A percentile compares a stretch with the other conserved stretches of the same genome.
Evolutionary conservation across 805 yeast genomes (phyloP).

Genomic region (Clavispora santaluciae): DNA sequence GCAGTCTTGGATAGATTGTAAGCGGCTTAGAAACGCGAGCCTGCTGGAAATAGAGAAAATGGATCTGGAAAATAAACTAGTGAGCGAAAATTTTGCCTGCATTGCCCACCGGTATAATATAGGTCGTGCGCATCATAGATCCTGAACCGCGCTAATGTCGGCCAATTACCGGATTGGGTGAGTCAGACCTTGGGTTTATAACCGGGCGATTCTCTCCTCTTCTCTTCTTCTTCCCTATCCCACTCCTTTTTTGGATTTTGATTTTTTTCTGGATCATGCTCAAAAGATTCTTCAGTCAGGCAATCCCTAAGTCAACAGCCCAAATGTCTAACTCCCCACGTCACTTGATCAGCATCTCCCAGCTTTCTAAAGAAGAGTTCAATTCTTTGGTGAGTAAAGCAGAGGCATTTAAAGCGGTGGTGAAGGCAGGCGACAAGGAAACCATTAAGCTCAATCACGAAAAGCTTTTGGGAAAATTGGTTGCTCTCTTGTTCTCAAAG

Average conservation of each 20-base stretch:
- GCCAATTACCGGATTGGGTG: constrained; percentile 13
- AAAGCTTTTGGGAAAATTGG: constrained; percentile 72
- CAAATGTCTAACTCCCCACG: constrained; percentile 32
- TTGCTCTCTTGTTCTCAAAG: constrained; percentile 81
- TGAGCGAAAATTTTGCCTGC: neutral
- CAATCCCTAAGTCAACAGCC: constrained; percentile 4
- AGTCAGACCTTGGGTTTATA: constrained; percentile 7
- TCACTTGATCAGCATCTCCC: constrained; percentile 80
- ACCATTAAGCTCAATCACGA: constrained; percentile 33
- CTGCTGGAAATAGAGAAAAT: no score
- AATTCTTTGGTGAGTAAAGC: constrained; percentile 70
- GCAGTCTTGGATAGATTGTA: neutral
- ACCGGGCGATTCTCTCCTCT: neutral
- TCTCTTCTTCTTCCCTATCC: neutral
- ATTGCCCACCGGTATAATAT: neutral
- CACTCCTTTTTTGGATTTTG: neutral
- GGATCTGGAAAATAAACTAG: neutral
- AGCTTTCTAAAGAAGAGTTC: constrained; percentile 70
- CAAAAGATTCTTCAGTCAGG: constrained; percentile 9
- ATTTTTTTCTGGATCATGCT: constrained; percentile 7
- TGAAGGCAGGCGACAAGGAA: constrained; percentile 47
- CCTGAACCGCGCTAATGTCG: constrained; percentile 15
- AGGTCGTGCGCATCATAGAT: constrained; percentile 7
- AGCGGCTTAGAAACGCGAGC: no score
- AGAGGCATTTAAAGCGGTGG: constrained; percentile 54